A percentile compares a stretch with the other conserved stretches of the same genome.
phyloP scores from a whole-genome alignment of 345 rosid genomes.

The Capsella bursapastoris region DNA sequence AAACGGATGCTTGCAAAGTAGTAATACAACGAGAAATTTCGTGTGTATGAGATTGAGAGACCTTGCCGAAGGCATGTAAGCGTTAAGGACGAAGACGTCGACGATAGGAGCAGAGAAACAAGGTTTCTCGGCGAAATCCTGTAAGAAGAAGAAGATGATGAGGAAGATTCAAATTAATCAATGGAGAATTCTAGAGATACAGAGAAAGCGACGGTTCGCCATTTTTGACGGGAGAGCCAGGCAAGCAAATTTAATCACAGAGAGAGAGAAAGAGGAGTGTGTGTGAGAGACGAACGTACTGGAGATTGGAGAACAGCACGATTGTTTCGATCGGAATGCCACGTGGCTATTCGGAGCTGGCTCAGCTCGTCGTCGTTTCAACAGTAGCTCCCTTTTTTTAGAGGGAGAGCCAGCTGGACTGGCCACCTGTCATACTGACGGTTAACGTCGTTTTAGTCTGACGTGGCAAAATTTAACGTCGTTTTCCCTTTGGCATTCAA shows the following conservation, averaged over 20 bases:
- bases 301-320: conserved; percentile 7
- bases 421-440: conserved; percentile 14
- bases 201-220: conserved; percentile 42
- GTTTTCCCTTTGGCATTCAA: neutral
- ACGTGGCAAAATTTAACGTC: conserved; percentile 20
- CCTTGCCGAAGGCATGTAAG: conserved; percentile 30
- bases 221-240: conserved; percentile 43
- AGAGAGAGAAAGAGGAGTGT: neutral
- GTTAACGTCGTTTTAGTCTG: neutral
- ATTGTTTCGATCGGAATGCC: conserved; percentile 17
- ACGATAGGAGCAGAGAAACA: conserved; percentile 24
- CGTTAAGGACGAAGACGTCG: conserved; percentile 21
- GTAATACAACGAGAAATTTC: neutral
- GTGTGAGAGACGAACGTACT: conserved; percentile 13
- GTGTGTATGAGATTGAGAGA: conserved; percentile 17
- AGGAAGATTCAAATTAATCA: conserved; percentile 12
- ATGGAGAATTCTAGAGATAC: conserved; percentile 17
- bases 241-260: conserved; percentile 10
- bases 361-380: conserved; percentile 25
- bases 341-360: conserved; percentile 32
- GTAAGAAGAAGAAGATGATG: conserved; percentile 9
- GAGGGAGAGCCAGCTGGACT: conserved; percentile 27
- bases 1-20: conserved; percentile 4
- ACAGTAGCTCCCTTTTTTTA: conserved; percentile 28
- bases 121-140: conserved; percentile 24